Evolutionary conservation across 768 basidiomycete species (phyloP), one percentile per base, ranked within the genome.

Genomic region (Phaeotremella skinneri): DNA sequence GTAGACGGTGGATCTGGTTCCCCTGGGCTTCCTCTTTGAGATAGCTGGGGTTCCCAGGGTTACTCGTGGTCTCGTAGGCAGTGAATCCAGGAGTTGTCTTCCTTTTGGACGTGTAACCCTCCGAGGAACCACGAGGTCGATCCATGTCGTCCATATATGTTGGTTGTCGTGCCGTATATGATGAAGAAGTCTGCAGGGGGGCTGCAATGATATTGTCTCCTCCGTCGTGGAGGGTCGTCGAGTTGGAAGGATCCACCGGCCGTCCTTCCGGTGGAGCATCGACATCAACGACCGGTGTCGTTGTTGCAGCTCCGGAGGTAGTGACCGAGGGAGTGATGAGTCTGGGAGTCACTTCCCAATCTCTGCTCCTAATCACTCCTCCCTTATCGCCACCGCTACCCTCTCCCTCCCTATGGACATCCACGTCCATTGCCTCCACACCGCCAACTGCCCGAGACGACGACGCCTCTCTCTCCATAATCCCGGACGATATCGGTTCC

Each of bases 11-110:
- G n/a, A n/a, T n/a, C n/a, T n/a, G n/a, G n/a, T n/a, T n/a, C n/a
- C n/a, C n/a, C n/a, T n/a, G n/a, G 43, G 7, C 21, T 21, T 7
- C 13, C 21, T 20, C 20, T 45, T 45, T n/a, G 37, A 9, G 43
- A 14, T 45, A 20, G 13, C 43, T 13, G 23, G 7, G 23, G 7
- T 13, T 9, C 43, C 43, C 43, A 6, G 43, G 43, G 21, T 45
- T 45, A 45, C 43, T 45, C 20, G 43, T 45, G 6, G 43, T 45
- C 43, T 45, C 43, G 7, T 14, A 20, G 6, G 13, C 43, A 45
- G 13, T 45, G 7, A 45, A 45, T 23, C 43, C 43, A 45, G 43
- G 43, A 14, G 43, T 45, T 14, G 13, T 45, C 43, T 45, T 45
- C 23, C 43, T 11, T 45, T 45, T 45, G 23, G 43, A 13, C 20